Evolutionary conservation across 2,329 filamentous ascomycete species (phyloP).

Genomic region (Didymella arachidicola): DNA sequence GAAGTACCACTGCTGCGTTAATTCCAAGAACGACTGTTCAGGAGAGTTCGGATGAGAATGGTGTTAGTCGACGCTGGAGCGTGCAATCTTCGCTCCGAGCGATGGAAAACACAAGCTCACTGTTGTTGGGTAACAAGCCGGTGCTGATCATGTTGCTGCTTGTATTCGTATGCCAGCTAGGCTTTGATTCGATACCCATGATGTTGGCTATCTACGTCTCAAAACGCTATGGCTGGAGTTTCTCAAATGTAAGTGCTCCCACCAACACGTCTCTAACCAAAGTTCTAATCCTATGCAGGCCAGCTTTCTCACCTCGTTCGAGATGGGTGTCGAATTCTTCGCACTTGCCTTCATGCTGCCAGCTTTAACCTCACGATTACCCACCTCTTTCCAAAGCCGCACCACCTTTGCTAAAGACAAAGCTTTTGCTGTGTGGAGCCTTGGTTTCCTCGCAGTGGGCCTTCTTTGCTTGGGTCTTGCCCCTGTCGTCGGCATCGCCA

Average conservation of each 20-base stretch:
- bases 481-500: constrained; percentile 21
- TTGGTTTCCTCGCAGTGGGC: constrained; percentile 21
- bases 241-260: constrained; percentile 27
- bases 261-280: neutral
- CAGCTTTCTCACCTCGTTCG: constrained; percentile 28
- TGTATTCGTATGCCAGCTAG: constrained; percentile 28
- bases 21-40: constrained; percentile 21
- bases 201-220: constrained; percentile 32
- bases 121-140: constrained; percentile 22
- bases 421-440: constrained; percentile 17
- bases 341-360: constrained; percentile 22
- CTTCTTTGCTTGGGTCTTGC: constrained; percentile 24
- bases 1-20: constrained; percentile 13
- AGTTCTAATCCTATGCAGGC: constrained; percentile 17
- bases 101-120: neutral
- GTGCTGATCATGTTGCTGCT: constrained; percentile 22
- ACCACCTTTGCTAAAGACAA: constrained; percentile 22
- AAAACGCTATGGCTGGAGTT: constrained; percentile 29
- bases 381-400: constrained; percentile 1
- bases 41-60: neutral
- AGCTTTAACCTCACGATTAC: constrained; percentile 15
- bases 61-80: neutral
- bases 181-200: constrained; percentile 27
- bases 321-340: constrained; percentile 29
- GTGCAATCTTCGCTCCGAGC: constrained; percentile 1